Evolutionary conservation across 345 rosid genomes (phyloP), one percentile per base, ranked within the genome.

Genomic region (Brassica rapa): DNA sequence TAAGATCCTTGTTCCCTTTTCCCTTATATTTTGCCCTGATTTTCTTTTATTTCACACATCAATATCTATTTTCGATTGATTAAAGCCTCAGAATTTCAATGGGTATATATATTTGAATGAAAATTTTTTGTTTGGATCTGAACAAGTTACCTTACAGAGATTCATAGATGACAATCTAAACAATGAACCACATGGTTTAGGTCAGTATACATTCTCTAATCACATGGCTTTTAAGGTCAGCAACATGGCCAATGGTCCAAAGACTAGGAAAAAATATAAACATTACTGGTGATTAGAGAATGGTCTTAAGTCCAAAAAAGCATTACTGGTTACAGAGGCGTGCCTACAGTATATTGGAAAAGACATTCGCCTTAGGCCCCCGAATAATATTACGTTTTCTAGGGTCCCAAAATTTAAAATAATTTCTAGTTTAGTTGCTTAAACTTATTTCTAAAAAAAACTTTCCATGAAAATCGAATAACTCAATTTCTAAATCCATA

Each of bases 1-100:
- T 73, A 74, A 80, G 79, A 80, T 80, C 75, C 75, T 80, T 80
- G 75, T 69, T 80, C 62, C 71, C 66, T 9, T 67, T 79, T 62
- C 24, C 62, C 15, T 73, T 62, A 35, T 35, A 62, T 53, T 9
- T 57, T 71, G 4, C 35, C 35, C 6, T 25, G 27, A 21, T 68
- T 39, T 49, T 46, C 12, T 73, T 25, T 66, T 67, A 30, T 67
- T 49, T 59, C 8, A 60, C 33, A 15, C 35, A 24, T 57, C 23
- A 35, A 11, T 56, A 21, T 60, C 8, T 72, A 61, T 67, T 39
- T 59, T 8, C 23, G 7, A 56, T 78, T 0, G 12, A 30, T 3
- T 5, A 53, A 62, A 62, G 5, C 23, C 33, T 39, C 35, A 39
- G 16, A 27, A 25, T n/a, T 25, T 55, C 1, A 62, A 37, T 69